Conservation (phyloP, 108 stramenopile species). For the Discostella pseudostelligera region DNA sequence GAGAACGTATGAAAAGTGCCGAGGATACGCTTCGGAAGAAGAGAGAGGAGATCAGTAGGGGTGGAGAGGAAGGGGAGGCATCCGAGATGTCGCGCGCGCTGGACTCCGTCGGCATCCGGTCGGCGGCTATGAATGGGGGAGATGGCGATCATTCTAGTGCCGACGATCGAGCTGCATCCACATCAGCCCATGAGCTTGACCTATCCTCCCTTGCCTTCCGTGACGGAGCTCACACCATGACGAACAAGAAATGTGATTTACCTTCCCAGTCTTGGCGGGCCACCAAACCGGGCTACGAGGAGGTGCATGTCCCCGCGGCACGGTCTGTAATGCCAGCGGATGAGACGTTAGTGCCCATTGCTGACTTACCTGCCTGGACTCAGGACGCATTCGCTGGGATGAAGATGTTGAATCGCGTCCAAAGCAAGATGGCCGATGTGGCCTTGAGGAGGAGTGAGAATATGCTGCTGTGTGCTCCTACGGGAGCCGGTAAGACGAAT, state of each 20-base stretch:
- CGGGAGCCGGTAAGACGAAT: conserved; percentile 99
- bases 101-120: conserved; percentile 67
- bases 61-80: conserved; percentile 37
- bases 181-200: conserved; percentile 72
- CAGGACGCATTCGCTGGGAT: conserved; percentile 93
- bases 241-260: conserved; percentile 90
- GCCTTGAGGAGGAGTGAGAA: conserved; percentile 91
- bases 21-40: conserved; percentile 59
- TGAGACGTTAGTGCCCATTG: conserved; percentile 80
- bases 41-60: conserved; percentile 28
- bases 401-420: conserved; percentile 96
- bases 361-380: conserved; percentile 94
- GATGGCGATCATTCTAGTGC: conserved; percentile 48
- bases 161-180: conserved; percentile 32
- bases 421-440: conserved; percentile 89
- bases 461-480: conserved; percentile 97
- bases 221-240: conserved; percentile 93
- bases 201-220: conserved; percentile 88
- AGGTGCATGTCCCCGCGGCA: conserved; percentile 98
- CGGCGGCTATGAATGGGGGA: conserved; percentile 45
- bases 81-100: conserved; percentile 54
- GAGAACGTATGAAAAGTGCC: conserved; percentile 72
- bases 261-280: conserved; percentile 93
- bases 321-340: conserved; percentile 70
- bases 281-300: conserved; percentile 97